Evolutionary conservation across 345 rosid genomes (phyloP).

Genomic region (Eucalyptus tenuipes): DNA sequence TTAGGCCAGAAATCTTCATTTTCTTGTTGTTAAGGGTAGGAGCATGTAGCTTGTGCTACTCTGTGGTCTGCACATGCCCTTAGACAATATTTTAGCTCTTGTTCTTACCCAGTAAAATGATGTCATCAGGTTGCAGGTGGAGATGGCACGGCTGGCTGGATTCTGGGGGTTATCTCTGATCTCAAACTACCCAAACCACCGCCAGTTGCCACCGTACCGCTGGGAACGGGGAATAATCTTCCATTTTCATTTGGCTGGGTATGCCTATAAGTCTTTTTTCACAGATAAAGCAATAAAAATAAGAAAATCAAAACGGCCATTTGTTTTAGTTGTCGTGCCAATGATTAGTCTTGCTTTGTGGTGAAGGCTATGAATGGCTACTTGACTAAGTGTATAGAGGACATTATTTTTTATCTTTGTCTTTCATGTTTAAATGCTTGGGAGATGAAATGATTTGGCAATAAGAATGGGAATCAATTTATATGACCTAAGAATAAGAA

Average conservation of each 20-base stretch:
- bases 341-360: not conserved
- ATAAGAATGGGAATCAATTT: not conserved
- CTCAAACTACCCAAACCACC: slow-evolving; percentile 60
- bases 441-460: not conserved
- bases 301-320: not conserved
- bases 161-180: slow-evolving; percentile 64
- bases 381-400: not conserved
- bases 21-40: not conserved
- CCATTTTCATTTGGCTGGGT: slow-evolving; percentile 83
- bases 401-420: not conserved
- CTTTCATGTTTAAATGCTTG: not conserved
- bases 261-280: not conserved
- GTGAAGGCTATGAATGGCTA: not conserved
- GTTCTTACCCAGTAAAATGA: not conserved
- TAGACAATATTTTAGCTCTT: not conserved
- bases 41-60: not conserved
- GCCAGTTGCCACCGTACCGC: slow-evolving; percentile 57
- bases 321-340: not conserved
- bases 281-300: not conserved
- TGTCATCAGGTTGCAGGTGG: slow-evolving; percentile 61
- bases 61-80: not conserved
- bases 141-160: slow-evolving; percentile 76
- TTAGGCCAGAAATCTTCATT: not conserved
- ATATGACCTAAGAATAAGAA: not conserved
- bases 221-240: slow-evolving; percentile 74